A percentile compares a stretch with the other conserved stretches of the same genome.
These are phyloP conservation scores for Penicillium sp. DNA, from an alignment of 2,329 filamentous ascomycete species.

Conservation along the genomic window DNA sequence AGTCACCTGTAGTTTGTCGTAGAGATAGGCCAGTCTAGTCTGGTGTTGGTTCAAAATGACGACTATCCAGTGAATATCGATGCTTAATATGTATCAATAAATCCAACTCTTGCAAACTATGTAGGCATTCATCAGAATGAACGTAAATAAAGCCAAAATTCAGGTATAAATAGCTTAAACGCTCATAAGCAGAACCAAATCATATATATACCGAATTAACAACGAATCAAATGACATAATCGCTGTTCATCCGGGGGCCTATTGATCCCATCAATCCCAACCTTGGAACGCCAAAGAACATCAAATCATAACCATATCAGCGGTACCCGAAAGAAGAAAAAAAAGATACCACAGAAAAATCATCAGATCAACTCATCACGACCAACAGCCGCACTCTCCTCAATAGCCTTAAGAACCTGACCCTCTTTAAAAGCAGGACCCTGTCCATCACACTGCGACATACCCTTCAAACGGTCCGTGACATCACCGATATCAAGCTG, in stretches of 20 bases:
- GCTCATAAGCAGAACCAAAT: background rate
- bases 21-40: background rate
- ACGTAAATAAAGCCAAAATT: background rate
- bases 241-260: background rate
- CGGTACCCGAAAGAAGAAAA: background rate
- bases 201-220: background rate
- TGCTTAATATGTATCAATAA: background rate
- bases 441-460: conserved; percentile 80
- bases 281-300: conserved; percentile 11
- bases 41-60: background rate
- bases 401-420: conserved; percentile 70
- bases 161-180: background rate
- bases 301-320: conserved; percentile 8
- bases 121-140: background rate
- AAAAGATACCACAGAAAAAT: background rate
- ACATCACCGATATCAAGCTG: conserved; percentile 79
- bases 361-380: conserved; percentile 72
- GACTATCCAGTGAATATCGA: background rate
- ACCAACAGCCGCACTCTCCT: conserved; percentile 72
- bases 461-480: conserved; percentile 71
- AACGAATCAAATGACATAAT: background rate
- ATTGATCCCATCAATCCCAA: background rate
- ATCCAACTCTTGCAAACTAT: background rate
- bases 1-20: background rate
- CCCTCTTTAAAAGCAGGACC: conserved; percentile 84